Percentiles rank a stretch among this genome's conserved stretches.
Conservation (phyloP, 306 rosid species). For the Cucurbita ficifolia region DNA sequence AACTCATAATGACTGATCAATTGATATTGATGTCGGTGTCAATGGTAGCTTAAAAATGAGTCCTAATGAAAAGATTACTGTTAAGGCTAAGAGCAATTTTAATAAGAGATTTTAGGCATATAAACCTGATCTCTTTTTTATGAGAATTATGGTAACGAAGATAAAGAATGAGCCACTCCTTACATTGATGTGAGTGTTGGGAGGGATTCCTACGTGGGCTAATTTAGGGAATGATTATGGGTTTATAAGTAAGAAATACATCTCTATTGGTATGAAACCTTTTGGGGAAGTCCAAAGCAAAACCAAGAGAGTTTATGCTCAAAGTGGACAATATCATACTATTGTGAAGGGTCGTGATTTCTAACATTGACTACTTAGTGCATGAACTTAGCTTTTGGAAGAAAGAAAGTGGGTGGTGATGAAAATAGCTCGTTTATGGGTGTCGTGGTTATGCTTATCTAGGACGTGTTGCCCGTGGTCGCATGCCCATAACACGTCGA, state of each 20-base stretch:
- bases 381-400: slow-evolving; percentile 60
- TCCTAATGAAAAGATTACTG: slow-evolving; percentile 15
- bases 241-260: too few species aligned
- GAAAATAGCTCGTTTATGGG: slow-evolving; percentile 35
- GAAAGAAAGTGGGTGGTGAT: slow-evolving; percentile 32
- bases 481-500: too few species aligned
- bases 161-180: slow-evolving; percentile 81
- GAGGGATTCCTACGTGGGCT: too few species aligned
- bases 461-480: too few species aligned
- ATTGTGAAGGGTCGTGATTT: too few species aligned
- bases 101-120: not conserved
- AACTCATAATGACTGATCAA: slow-evolving; percentile 23
- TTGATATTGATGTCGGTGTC: slow-evolving; percentile 18
- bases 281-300: too few species aligned
- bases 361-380: slow-evolving; percentile 62
- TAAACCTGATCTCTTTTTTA: not conserved
- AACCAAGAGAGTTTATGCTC: too few species aligned
- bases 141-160: slow-evolving; percentile 72
- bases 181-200: slow-evolving; percentile 18
- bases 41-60: slow-evolving; percentile 20
- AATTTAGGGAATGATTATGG: too few species aligned
- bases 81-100: slow-evolving; percentile 48
- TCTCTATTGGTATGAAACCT: too few species aligned
- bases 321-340: too few species aligned
- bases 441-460: too few species aligned